Percentiles rank a stretch among this genome's conserved stretches.
phyloP scores from a whole-genome alignment of 2,329 filamentous ascomycete genomes.

The Cladosporium colombiae region DNA sequence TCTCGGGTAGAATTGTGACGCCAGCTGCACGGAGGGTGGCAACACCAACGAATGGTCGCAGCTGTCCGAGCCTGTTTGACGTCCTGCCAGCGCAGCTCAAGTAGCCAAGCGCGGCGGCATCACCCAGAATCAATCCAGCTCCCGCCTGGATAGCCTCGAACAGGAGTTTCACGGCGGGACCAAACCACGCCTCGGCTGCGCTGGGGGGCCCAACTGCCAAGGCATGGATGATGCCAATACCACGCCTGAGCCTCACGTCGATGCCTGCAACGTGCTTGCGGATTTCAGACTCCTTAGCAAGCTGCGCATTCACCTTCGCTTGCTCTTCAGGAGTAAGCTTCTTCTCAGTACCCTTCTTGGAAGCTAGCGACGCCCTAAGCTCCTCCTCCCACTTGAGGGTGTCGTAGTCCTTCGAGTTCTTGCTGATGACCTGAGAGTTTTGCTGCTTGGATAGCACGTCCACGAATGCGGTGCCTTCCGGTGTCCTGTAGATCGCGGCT shows the following conservation, averaged over 20 bases:
- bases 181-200: conserved; percentile 85
- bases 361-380: conserved; percentile 78
- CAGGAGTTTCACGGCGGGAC: conserved; percentile 72
- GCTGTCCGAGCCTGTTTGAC: conserved; percentile 70
- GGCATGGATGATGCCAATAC: conserved; percentile 80
- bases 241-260: conserved; percentile 73
- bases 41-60: conserved; percentile 81
- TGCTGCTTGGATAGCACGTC: conserved; percentile 87
- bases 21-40: conserved; percentile 80
- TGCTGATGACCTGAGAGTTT: conserved; percentile 69
- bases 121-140: conserved; percentile 77
- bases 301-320: conserved; percentile 84
- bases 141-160: conserved; percentile 76
- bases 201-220: conserved; percentile 87
- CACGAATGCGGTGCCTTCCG: conserved; percentile 83
- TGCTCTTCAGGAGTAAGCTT: conserved; percentile 89
- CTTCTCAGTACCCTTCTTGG: conserved; percentile 88
- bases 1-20: conserved; percentile 69
- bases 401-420: conserved; percentile 93
- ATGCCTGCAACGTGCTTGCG: conserved; percentile 69
- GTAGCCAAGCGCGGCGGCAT: conserved; percentile 75
- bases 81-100: conserved; percentile 76
- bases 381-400: conserved; percentile 97
- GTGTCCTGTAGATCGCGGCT: conserved; percentile 87
- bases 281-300: conserved; percentile 82